Base-by-base conservation (phyloP, 139 green algal genomes). In the Chlamydomonas sp. region DNA sequence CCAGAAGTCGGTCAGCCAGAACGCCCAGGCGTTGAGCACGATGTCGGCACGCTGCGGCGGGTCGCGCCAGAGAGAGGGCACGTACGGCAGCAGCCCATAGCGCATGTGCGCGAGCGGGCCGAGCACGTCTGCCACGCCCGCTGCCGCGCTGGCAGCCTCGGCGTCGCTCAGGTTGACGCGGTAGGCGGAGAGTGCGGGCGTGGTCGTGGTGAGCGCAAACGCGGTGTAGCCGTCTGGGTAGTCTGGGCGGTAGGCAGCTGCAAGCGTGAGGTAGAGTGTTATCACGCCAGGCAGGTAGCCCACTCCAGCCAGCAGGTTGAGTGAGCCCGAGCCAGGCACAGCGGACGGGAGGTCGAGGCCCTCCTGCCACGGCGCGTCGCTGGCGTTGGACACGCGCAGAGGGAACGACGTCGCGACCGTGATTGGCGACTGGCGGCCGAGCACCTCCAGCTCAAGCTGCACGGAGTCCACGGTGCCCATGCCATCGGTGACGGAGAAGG, bases 401-500 rank as follows among this genome's bases (percentile, higher is more conserved):
- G 80, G 70, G 65, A 86, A 86, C 13, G 73, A 79, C 24, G 77
- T 86, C 22, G 79, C 80, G 4, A 86, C 71, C 31, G 57, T 65
- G 35, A 87, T 74, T 3, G 47, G 34, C 0, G 58, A 50, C 54
- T 88, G 80, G 61, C 76, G 71, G 3, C 65, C 65, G 6, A 49
- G 13, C 3, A 73, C 69, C 2, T 35, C 5, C 4, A 82, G 30
- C 35, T 65, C 58, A 6, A 70, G 10, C 35, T 65, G 8, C 33
- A 76, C 47, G 3, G 47, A 43, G 47, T 76, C 70, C 1, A 0
- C 3, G 2, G 16, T 13, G 16, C 43, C 43, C 43, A 54, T 54
- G 13, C 43, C 13, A n/a, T 10, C 50, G 37, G 38, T 34, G 8
- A 57, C 74, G 30, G 22, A 38, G 62, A 85, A 77, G 28, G 48